Base-by-base conservation (phyloP, 495 filamentous ascomycete genomes). In the Penicillium malachiteum region DNA sequence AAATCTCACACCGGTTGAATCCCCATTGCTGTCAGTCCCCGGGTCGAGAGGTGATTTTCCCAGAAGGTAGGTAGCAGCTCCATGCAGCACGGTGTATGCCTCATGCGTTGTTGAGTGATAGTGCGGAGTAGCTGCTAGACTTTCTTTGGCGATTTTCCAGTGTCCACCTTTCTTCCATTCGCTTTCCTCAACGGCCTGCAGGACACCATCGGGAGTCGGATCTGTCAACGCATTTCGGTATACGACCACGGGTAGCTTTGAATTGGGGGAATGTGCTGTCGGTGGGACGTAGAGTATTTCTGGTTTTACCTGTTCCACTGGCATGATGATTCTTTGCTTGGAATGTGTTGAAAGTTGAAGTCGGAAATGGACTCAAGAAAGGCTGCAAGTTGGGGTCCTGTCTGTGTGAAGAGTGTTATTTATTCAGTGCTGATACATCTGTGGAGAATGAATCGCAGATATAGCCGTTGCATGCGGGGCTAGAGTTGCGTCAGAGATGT, bases 101-200 rank as follows among this genome's bases (percentile, higher is more conserved):
- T 57, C 55, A 17, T 57, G 55, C 26, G 55, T 52, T 13, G 18
- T 39, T 37, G 31, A 5, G 18, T 57, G 55, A 17, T 52, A 57
- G 35, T 57, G 55, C 5, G 55, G 48, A 8, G 48, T 57, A 7
- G 48, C 55, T n/a, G 55, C 55, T 13, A 57, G 32, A 4, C n/a
- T 30, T 17, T 57, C 55, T 14, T 45, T 43, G 14, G 11, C 12
- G 33, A 57, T 52, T 18, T 52, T 52, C 55, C 49, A 57, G 17
- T 57, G 55, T 1, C 55, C 55, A n/a, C 55, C 55, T 14, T 52
- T 45, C 1, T 5, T 7, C 55, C 55, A 57, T 33, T 52, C 48
- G 26, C 26, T 52, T 35, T 21, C 30, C 12, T 52, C 21, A 14
- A 44, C 26, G 31, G 50, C 39, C 16, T 13, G 30, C 0, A 34